Conservation (phyloP, 441 rosid species). For the Flueggea neowawraea region DNA sequence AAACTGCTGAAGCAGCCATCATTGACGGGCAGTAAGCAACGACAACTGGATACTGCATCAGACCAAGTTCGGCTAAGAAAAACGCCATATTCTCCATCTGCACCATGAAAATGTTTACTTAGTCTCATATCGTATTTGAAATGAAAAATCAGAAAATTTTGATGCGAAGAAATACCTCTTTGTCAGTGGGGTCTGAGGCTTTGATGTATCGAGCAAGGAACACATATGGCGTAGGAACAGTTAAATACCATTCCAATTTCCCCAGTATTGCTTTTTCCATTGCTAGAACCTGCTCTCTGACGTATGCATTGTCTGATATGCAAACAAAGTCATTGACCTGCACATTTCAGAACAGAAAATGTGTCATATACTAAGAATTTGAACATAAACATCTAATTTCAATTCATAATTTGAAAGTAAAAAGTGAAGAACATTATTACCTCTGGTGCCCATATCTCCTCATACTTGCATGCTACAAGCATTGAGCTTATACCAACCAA, state of each 20-base stretch:
- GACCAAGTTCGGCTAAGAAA: slow-evolving; percentile 75
- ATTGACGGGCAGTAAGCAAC: slow-evolving; percentile 49
- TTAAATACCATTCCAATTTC: slow-evolving; percentile 67
- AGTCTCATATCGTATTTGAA: too few relatives aligned
- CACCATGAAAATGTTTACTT: neutral
- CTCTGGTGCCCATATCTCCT: slow-evolving; percentile 96
- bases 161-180: slow-evolving; percentile 18
- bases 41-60: slow-evolving; percentile 56
- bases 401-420: neutral
- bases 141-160: neutral
- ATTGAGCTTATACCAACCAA: slow-evolving; percentile 77
- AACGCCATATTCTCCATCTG: slow-evolving; percentile 72
- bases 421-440: slow-evolving; percentile 13
- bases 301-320: slow-evolving; percentile 70
- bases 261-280: slow-evolving; percentile 87
- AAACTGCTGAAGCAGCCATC: slow-evolving; percentile 91
- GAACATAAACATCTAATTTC: too few relatives aligned
- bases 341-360: neutral
- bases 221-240: slow-evolving; percentile 85
- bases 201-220: slow-evolving; percentile 76
- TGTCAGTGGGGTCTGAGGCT: slow-evolving; percentile 55
- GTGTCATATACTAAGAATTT: too few relatives aligned
- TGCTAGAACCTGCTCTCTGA: slow-evolving; percentile 50
- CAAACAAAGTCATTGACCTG: slow-evolving; percentile 76
- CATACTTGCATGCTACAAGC: slow-evolving; percentile 84